phyloP scores from a whole-genome alignment of 192 early-diverging fungal species.

The Gigaspora rosea region DNA sequence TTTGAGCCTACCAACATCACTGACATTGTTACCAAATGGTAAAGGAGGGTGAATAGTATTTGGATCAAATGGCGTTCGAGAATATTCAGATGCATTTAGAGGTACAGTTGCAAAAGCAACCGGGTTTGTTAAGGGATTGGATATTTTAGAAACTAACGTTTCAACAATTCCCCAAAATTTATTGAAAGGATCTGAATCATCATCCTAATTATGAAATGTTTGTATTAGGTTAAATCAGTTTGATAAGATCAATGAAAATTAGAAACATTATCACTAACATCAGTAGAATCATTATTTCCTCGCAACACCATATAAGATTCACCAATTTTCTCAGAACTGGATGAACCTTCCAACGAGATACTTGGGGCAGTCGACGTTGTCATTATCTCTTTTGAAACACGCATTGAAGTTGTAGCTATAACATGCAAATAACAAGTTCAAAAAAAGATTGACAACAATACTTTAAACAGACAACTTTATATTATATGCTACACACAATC shows the following conservation, averaged over 20 bases:
- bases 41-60: conserved; percentile 7
- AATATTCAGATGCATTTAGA: conserved; percentile 44
- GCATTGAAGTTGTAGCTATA: not conserved
- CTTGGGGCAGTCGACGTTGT: conserved; percentile 3
- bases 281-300: conserved; percentile 23
- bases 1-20: not conserved
- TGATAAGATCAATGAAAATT: not conserved
- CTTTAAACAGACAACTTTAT: not conserved
- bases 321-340: conserved; percentile 21
- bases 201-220: conserved; percentile 41
- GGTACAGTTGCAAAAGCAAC: conserved; percentile 65
- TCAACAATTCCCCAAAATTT: conserved; percentile 82
- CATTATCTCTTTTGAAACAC: not conserved
- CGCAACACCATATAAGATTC: conserved; percentile 33
- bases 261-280: conserved; percentile 14
- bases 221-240: not conserved
- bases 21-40: conserved; percentile 2
- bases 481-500: not conserved
- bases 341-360: conserved; percentile 5
- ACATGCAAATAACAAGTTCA: not conserved
- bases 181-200: conserved; percentile 82
- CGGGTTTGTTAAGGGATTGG: conserved; percentile 64
- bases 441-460: not conserved
- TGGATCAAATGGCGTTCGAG: conserved; percentile 1
- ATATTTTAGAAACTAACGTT: conserved; percentile 70